Base-by-base conservation (phyloP, 805 yeast species). In the Peterozyma xylosa region DNA sequence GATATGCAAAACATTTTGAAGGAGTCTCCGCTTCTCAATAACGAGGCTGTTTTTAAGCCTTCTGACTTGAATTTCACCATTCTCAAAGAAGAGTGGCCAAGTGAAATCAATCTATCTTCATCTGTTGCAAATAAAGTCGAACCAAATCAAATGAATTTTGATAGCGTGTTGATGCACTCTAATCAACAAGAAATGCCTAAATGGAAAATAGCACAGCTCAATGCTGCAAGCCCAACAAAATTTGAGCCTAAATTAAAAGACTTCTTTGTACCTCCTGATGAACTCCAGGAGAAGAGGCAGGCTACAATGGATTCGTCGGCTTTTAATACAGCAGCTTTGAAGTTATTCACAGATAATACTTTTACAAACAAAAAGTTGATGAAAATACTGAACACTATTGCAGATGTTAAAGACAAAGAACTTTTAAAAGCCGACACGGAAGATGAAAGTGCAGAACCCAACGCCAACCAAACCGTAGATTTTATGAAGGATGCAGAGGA, bases 401-500 rank as follows among this genome's bases (percentile, higher is more conserved):
- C 11, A 21, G 15, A 33, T 16, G 15, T 35, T 38, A 11, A 13
- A 16, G 35, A 11, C 2, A 9, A 13, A 27, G 15, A 14, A 36
- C 14, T 36, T 15, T 10, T 11, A 27, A 14, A 27, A 21, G 27
- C 27, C n/a, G 14, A 14, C 9, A 10, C 15, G 18, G 37, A 18
- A 32, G 5, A 29, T 27, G 35, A 16, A 36, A n/a, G 41, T 39
- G 30, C 21, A n/a, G 11, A 40, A 42, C 14, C 18, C 33, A n/a
- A 15, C 21, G 30, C n/a, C 17, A 43, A 39, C 11, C 36, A 44
- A 30, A 47, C 55, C n/a, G 52, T 49, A n/a, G 49, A 54, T 30
- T 48, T 51, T 17, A 45, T 57, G 4, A 42, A 49, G 18, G 51
- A 48, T 32, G 53, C 58, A 3, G 53, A 53, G 11, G 56, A 45